Percentiles rank a stretch among this genome's conserved stretches.
phyloP scores from a whole-genome alignment of 257 asterid species.

The Penstemon newberryi region DNA sequence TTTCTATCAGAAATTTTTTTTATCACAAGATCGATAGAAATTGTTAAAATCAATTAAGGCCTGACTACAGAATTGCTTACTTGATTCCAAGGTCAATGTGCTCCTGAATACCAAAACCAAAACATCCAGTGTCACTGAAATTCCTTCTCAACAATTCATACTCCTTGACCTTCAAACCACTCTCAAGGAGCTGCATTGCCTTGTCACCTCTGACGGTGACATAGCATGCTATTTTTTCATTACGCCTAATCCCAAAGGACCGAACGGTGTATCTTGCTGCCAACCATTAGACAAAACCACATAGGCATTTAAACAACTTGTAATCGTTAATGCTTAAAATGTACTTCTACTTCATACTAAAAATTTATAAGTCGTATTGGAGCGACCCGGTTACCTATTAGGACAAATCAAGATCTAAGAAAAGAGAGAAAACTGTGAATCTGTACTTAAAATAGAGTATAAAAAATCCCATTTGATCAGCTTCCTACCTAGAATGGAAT shows the following conservation, averaged over 20 bases:
- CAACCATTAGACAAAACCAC: neutral
- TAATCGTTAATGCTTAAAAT: no score
- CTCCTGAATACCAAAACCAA: slow-evolving; percentile 37
- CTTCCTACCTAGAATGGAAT: no score
- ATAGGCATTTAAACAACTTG: neutral
- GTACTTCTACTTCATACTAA: neutral
- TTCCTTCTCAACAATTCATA: slow-evolving; percentile 32
- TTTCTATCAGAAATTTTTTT: neutral
- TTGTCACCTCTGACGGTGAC: slow-evolving; percentile 34
- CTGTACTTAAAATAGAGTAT: neutral
- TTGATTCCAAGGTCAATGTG: slow-evolving; percentile 27
- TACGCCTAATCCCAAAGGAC: slow-evolving; percentile 22
- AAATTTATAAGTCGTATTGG: slow-evolving; percentile 36
- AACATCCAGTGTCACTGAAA: slow-evolving; percentile 36
- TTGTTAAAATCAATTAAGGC: neutral
- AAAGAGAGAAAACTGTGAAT: neutral
- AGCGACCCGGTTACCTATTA: slow-evolving; percentile 45
- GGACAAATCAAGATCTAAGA: no score
- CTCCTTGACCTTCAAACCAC: slow-evolving; percentile 25
- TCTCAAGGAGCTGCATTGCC: slow-evolving; percentile 32
- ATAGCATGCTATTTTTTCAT: slow-evolving; percentile 27
- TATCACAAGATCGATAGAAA: neutral
- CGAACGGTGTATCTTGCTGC: slow-evolving; percentile 35
- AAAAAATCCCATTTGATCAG: no score
- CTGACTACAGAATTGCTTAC: neutral